Evolutionary conservation across 352 stramenopile species (phyloP), one percentile per base, ranked within the genome.

Genomic region (Globisporangium yorkense): DNA sequence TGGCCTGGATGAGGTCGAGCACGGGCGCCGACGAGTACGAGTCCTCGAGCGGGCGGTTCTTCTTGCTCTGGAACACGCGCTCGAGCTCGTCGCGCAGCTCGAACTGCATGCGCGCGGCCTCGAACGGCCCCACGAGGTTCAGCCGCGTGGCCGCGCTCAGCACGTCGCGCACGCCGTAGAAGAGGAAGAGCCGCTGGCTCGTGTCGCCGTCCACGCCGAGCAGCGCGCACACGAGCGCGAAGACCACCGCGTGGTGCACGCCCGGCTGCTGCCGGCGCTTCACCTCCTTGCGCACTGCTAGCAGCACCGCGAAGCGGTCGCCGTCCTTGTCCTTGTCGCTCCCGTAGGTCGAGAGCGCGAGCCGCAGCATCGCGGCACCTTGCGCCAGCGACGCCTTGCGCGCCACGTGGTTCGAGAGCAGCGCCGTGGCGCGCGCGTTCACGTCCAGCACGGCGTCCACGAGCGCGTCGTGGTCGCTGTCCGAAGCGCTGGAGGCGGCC

Each of bases 401-500:
- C 3, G 81, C 80, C 31, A 94, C 84, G 60, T 92, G 81, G 68
- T 94, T 94, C 29, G 83, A 87, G 46, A 78, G 81, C 27, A 92
- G 67, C 39, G 82, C 82, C 4, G 74, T 75, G 18, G 73, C 65
- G 16, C 56, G 63, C 16, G 65, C 66, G 48, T 93, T 89, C 6
- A 91, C 61, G 27, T 56, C 59, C 29, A 89, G 59, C 49, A 87
- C 71, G 33, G 62, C 48, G 7, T 78, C 66, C 8, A 88, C 68
- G 12, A 88, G 51, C 7, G 4, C 40, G 4, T 16, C 29, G 0
- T 51, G 45, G 43, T 57, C 46, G 0, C 24, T 56, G 6, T 29
- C 20, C 6, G 33, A 31, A n/a, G 49, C 60, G 18, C n/a, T 24
- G 6, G 15, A 15, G 24, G 5, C 18, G 1, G 56, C 59, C 3